These are phyloP conservation scores for Yarrowia sp. DNA, from an alignment of 805 yeast species.

Conservation along the genomic window DNA sequence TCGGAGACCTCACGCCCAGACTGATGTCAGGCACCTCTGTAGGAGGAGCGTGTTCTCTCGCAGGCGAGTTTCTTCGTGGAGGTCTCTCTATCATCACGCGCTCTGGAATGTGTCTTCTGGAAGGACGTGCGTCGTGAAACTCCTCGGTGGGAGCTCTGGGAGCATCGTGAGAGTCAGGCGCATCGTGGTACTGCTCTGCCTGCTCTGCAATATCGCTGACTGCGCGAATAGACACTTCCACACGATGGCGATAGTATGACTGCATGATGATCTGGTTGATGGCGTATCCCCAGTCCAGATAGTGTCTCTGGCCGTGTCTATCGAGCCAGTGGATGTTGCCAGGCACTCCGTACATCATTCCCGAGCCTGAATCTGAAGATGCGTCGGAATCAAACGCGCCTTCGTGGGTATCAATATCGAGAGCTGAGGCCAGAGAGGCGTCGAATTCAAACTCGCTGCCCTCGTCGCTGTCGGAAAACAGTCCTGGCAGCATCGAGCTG, in stretches of 20 bases:
- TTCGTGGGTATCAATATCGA: background rate
- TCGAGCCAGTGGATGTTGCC: background rate
- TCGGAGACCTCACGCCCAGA: background rate
- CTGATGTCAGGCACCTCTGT: background rate
- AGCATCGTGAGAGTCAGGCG: background rate
- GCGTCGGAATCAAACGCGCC: background rate
- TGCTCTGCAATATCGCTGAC: background rate
- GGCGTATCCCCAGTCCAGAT: background rate
- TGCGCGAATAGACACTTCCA: background rate
- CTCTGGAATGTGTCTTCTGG: background rate
- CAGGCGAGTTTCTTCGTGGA: background rate
- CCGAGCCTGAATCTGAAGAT: background rate
- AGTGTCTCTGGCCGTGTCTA: background rate
- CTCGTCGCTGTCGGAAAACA: constrained; percentile 1
- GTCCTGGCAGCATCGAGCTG: constrained; percentile 5
- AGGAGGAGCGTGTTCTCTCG: background rate
- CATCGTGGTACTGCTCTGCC: background rate
- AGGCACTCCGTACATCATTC: background rate
- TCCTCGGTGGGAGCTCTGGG: background rate
- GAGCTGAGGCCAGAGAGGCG: background rate
- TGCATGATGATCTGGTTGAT: background rate
- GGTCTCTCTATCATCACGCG: background rate
- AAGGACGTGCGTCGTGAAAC: background rate
- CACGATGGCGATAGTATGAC: background rate
- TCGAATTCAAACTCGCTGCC: background rate